phyloP scores from a whole-genome alignment of 139 green algal genomes.

The Desmodesmus armatus region DNA sequence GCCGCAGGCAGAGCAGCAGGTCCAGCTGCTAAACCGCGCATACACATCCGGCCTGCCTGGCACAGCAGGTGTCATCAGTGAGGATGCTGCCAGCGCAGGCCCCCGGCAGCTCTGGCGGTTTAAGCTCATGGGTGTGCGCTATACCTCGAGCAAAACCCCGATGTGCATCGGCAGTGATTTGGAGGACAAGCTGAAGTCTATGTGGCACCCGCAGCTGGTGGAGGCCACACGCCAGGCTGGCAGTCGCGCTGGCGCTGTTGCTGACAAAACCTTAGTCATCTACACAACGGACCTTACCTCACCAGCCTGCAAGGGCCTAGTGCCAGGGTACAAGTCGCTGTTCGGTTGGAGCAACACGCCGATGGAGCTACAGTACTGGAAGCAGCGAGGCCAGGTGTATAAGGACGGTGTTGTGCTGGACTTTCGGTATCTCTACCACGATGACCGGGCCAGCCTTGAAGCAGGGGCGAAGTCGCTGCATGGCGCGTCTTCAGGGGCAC shows the following conservation, averaged over 20 bases:
- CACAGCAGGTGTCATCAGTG: not conserved
- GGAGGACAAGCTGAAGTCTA: not conserved
- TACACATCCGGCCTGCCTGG: conserved; percentile 17
- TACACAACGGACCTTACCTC: conserved; percentile 6
- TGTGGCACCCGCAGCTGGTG: not conserved
- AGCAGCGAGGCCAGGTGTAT: conserved; percentile 3
- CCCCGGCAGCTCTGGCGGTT: conserved; percentile 14
- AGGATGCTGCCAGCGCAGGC: not conserved
- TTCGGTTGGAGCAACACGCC: conserved; percentile 28
- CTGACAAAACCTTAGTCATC: not conserved
- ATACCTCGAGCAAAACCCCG: not conserved
- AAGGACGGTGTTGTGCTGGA: conserved; percentile 34
- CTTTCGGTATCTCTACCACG: not conserved
- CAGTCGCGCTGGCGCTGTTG: not conserved
- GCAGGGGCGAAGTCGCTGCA: not conserved
- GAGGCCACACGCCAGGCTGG: too few species aligned
- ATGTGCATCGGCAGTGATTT: conserved; percentile 34
- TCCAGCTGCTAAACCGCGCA: conserved; percentile 3
- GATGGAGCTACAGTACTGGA: conserved; percentile 23
- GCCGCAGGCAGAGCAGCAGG: not conserved
- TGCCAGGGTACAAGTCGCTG: not conserved
- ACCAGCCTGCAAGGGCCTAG: conserved; percentile 6
- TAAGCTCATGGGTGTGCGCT: not conserved
- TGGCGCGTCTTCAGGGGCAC: conserved; percentile 23
- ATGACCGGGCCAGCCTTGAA: not conserved